A percentile compares a stretch with the other conserved stretches of the same genome.
These are phyloP conservation scores for Rhynchospora tenuis DNA, from an alignment of 176 grass and related monocot genomes.

Conservation along the genomic window DNA sequence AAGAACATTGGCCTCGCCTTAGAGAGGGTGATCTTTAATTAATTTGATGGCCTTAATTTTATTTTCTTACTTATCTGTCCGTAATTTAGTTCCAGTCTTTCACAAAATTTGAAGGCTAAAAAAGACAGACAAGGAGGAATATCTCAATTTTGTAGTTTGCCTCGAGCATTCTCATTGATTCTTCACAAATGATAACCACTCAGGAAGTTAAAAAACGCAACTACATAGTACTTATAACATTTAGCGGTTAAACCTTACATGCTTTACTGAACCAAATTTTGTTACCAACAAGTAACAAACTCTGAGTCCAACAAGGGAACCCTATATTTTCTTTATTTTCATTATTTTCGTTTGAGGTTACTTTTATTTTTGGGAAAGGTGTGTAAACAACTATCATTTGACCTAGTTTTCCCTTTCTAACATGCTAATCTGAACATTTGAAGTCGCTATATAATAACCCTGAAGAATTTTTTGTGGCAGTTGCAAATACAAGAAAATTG, in stretches of 20 bases:
- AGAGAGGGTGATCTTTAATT: slow-evolving; percentile 36
- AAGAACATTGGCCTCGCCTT: slow-evolving; percentile 76
- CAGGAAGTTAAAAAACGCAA: background rate
- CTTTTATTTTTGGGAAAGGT: background rate
- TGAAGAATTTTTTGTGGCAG: background rate
- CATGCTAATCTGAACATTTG: background rate
- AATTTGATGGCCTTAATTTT: background rate
- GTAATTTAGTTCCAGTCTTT: background rate
- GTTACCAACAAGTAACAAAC: background rate
- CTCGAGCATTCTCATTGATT: background rate
- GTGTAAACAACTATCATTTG: background rate
- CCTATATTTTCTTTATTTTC: background rate
- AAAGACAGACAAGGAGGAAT: background rate
- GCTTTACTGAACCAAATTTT: background rate
- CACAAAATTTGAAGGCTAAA: background rate
- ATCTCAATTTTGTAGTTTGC: background rate
- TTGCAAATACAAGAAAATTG: background rate
- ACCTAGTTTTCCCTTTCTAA: background rate
- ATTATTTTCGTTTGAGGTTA: background rate
- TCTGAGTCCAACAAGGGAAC: background rate
- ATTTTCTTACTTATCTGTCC: background rate
- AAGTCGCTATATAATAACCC: background rate
- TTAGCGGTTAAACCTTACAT: background rate
- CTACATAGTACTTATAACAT: background rate
- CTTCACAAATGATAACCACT: background rate